A percentile compares a stretch with the other conserved stretches of the same genome.
Conservation (phyloP, 495 filamentous ascomycete species). For the Penicillium bialowiezense region DNA sequence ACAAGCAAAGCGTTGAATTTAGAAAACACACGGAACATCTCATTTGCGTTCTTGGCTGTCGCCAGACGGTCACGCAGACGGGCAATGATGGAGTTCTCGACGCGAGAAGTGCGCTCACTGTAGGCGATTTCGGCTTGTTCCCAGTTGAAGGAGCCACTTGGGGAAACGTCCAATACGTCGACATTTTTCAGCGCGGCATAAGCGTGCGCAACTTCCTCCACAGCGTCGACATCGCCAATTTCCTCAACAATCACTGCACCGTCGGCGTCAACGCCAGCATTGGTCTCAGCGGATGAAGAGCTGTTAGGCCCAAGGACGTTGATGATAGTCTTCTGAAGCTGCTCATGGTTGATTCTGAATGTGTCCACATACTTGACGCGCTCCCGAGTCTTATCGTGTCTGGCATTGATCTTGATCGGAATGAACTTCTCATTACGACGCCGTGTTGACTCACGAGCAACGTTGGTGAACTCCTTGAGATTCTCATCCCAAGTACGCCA, state of each 20-base stretch:
- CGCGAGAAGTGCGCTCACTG: conserved; percentile 91
- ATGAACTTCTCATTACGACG: conserved; percentile 95
- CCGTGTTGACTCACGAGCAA: conserved; percentile 88
- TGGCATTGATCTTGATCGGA: conserved; percentile 87
- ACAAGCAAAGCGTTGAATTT: conserved; percentile 99
- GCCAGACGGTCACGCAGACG: conserved; percentile 88
- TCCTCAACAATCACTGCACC: conserved; percentile 78
- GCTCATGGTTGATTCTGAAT: conserved; percentile 94
- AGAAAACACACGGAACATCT: conserved; percentile 99
- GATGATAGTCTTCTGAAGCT: conserved; percentile 91
- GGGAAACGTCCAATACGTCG: conserved; percentile 88
- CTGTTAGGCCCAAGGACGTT: conserved; percentile 82
- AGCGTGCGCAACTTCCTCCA: conserved; percentile 90
- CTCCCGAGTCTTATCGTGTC: conserved; percentile 82
- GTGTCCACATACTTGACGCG: conserved; percentile 88
- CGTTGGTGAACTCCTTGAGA: conserved; percentile 94
- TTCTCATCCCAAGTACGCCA: conserved; percentile 94
- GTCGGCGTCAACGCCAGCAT: conserved; percentile 44
- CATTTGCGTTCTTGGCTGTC: conserved; percentile 92
- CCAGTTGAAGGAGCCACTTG: conserved; percentile 86
- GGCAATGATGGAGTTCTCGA: conserved; percentile 98
- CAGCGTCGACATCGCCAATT: conserved; percentile 97
- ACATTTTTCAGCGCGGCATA: conserved; percentile 92
- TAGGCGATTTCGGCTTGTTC: conserved; percentile 89
- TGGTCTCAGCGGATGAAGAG: conserved; percentile 43